Conservation (phyloP, 352 stramenopile species). For the Globisporangium okanoganense region DNA sequence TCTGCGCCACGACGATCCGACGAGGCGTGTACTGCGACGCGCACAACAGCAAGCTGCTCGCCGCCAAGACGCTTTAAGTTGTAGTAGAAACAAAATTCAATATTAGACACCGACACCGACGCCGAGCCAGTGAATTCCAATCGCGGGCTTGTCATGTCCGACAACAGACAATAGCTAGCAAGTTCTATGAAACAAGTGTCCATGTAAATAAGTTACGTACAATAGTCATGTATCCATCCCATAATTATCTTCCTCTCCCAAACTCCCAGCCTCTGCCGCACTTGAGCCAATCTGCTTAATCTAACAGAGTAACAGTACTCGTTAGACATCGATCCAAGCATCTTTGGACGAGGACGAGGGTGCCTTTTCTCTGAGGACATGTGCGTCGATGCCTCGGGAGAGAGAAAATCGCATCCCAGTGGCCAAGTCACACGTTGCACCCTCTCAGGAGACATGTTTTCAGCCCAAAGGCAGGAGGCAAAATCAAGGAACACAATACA, state of each 20-base stretch:
- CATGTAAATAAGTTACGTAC: conserved; percentile 8
- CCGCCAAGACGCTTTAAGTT: conserved; percentile 13
- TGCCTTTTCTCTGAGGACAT: not conserved
- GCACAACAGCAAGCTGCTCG: conserved; percentile 32
- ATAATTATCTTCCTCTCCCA: not conserved
- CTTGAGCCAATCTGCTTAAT: not conserved
- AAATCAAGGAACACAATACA: too few species aligned
- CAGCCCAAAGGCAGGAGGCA: too few species aligned
- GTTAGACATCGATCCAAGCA: not conserved
- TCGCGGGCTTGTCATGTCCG: too few species aligned
- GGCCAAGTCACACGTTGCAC: too few species aligned
- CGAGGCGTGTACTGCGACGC: conserved; percentile 56
- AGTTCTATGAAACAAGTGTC: too few species aligned
- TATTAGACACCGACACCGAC: not conserved
- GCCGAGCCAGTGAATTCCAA: not conserved
- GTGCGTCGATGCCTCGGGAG: not conserved
- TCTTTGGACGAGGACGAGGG: too few species aligned
- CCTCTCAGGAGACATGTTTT: too few species aligned
- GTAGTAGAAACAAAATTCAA: conserved; percentile 10
- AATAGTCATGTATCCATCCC: conserved; percentile 2
- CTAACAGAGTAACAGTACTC: not conserved
- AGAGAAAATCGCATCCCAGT: not conserved
- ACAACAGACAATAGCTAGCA: too few species aligned
- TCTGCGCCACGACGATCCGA: conserved; percentile 67
- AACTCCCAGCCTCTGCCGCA: not conserved